These are phyloP conservation scores for Phytophthora nicotianae DNA, from an alignment of 352 stramenopile species.

Conservation along the genomic window DNA sequence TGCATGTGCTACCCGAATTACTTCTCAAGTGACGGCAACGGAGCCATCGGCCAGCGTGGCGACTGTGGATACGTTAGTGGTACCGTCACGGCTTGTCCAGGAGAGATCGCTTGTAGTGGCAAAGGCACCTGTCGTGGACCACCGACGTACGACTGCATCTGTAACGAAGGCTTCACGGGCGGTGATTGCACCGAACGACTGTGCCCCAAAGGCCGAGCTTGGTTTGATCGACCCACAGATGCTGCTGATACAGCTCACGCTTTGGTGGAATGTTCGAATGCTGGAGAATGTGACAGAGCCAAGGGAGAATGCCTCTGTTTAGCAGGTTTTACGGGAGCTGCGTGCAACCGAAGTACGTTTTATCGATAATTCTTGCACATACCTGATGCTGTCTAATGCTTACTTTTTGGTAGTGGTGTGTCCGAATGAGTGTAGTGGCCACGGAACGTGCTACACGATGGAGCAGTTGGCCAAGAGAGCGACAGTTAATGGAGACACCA, in stretches of 20 bases:
- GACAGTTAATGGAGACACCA: slow-evolving; percentile 59
- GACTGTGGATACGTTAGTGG: slow-evolving; percentile 90
- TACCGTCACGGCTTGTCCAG: slow-evolving; percentile 68
- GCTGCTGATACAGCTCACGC: slow-evolving; percentile 56
- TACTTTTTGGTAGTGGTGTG: slow-evolving; percentile 52
- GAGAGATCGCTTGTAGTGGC: slow-evolving; percentile 76
- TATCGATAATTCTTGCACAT: neutral
- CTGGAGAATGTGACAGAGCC: slow-evolving; percentile 64
- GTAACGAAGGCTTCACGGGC: slow-evolving; percentile 75
- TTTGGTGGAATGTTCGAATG: slow-evolving; percentile 75
- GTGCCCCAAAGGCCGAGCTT: slow-evolving; percentile 71
- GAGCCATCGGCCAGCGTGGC: slow-evolving; percentile 80
- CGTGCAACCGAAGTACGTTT: slow-evolving; percentile 68
- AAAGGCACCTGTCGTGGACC: slow-evolving; percentile 72
- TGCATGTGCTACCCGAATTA: slow-evolving; percentile 89
- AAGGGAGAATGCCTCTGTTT: slow-evolving; percentile 77
- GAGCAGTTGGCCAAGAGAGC: slow-evolving; percentile 64
- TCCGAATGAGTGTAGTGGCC: slow-evolving; percentile 75
- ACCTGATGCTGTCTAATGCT: slow-evolving; percentile 2
- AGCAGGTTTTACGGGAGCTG: slow-evolving; percentile 64
- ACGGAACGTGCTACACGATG: slow-evolving; percentile 87
- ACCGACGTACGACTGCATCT: slow-evolving; percentile 81
- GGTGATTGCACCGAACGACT: slow-evolving; percentile 73
- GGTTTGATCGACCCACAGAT: slow-evolving; percentile 62
- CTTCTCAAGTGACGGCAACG: slow-evolving; percentile 83